Conservation (phyloP, 169 alveolate species). For the Cystoisospora suis region DNA sequence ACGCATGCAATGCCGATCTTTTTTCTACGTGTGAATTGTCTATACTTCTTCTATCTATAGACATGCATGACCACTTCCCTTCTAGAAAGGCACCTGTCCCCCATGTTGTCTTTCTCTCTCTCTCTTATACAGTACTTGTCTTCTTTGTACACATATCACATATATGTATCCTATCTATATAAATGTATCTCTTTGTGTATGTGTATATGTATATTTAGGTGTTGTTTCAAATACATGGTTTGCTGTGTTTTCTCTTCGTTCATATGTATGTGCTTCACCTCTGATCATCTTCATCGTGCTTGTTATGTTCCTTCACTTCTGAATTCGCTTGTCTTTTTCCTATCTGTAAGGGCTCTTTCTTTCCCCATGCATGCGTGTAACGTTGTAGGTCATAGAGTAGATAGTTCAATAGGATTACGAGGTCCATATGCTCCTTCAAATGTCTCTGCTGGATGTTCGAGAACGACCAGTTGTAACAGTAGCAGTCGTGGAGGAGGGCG, state of each 20-base stretch:
- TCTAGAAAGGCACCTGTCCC: no score
- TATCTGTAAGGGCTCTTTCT: neutral
- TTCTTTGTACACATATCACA: no score
- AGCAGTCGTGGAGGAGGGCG: no score
- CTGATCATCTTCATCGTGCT: neutral
- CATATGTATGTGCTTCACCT: neutral
- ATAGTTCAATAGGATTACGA: neutral
- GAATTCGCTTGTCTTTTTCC: neutral
- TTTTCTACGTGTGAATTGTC: no score
- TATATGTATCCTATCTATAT: neutral
- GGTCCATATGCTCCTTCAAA: constrained; percentile 33
- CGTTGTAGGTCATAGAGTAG: neutral
- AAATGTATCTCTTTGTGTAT: neutral
- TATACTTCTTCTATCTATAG: no score
- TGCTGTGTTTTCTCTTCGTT: neutral
- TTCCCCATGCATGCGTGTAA: neutral
- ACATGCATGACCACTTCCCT: no score
- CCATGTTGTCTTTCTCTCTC: no score
- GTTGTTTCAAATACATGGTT: neutral
- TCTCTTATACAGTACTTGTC: neutral
- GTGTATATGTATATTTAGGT: neutral
- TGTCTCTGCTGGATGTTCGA: no score
- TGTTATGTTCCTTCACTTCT: neutral
- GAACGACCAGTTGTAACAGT: no score
- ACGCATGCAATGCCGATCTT: no score